Evolutionary conservation across 441 rosid species (phyloP).

Genomic region (Erodium moschatum): DNA sequence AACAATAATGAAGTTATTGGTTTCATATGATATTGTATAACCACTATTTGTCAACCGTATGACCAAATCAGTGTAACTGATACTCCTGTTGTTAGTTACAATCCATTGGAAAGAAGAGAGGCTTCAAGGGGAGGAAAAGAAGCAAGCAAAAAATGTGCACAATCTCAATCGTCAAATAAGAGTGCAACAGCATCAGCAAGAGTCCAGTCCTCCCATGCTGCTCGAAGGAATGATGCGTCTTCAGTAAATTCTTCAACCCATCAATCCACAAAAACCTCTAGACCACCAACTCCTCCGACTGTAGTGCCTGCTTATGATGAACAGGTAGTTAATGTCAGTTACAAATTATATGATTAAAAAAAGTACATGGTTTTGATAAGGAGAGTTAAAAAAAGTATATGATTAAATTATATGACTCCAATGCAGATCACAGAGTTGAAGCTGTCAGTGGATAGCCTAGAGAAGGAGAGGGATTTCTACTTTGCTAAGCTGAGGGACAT

Average conservation of each 20-base stretch:
- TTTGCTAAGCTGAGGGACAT: conserved; percentile 80
- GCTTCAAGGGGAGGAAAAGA: conserved; percentile 80
- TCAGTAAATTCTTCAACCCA: conserved; percentile 32
- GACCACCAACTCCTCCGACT: conserved; percentile 29
- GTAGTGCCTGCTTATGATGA: conserved; percentile 59
- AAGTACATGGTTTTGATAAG: neutral
- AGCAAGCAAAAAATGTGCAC: conserved; percentile 51
- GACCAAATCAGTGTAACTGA: neutral
- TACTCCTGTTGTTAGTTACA: conserved; percentile 39
- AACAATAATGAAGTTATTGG: no score
- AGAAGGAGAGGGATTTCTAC: conserved; percentile 94
- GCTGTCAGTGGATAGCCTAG: conserved; percentile 83
- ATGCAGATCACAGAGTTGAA: conserved; percentile 81
- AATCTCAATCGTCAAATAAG: conserved; percentile 50
- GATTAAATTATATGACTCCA: neutral
- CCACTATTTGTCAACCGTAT: no score
- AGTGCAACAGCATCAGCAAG: conserved; percentile 42
- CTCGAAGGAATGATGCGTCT: conserved; percentile 42
- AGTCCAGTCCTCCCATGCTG: conserved; percentile 48
- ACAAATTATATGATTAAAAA: neutral
- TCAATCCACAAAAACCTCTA: conserved; percentile 43
- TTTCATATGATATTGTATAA: no score
- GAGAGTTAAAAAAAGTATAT: no score
- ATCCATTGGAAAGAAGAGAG: conserved; percentile 85
- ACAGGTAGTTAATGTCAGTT: conserved; percentile 35